These are phyloP conservation scores for Botrytis tulipae DNA, from an alignment of 2,329 filamentous ascomycete genomes.

Conservation along the genomic window DNA sequence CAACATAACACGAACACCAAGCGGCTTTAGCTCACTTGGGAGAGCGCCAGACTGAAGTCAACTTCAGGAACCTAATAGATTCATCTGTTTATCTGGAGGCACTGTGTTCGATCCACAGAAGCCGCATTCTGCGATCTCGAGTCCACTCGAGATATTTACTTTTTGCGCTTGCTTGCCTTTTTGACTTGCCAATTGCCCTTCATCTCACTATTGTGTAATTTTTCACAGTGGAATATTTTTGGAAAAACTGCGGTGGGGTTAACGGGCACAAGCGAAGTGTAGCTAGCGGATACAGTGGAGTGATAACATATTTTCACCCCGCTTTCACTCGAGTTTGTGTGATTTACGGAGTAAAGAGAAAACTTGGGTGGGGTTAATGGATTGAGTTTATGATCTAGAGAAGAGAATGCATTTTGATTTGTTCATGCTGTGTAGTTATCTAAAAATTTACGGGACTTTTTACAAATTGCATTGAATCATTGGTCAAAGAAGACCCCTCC, in stretches of 20 bases:
- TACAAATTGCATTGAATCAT: background rate
- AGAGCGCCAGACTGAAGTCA: conserved; percentile 21
- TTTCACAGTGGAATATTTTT: background rate
- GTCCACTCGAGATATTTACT: background rate
- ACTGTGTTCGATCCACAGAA: conserved; percentile 22
- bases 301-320: background rate
- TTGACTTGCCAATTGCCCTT: no score
- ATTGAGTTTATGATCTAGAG: background rate
- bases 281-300: background rate
- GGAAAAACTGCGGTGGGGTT: background rate
- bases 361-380: background rate
- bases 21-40: conserved; percentile 23
- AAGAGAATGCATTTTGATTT: background rate
- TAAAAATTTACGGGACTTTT: background rate
- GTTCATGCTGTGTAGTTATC: background rate
- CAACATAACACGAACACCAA: conserved; percentile 8
- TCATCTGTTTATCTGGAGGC: conserved; percentile 19
- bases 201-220: background rate
- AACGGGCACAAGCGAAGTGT: background rate
- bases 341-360: background rate
- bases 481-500: background rate
- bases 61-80: conserved; percentile 7
- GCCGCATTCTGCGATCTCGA: conserved; percentile 19
- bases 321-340: background rate
- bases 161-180: background rate